Conservation (phyloP, 306 rosid genomes). For the Coriaria nepalensis region DNA sequence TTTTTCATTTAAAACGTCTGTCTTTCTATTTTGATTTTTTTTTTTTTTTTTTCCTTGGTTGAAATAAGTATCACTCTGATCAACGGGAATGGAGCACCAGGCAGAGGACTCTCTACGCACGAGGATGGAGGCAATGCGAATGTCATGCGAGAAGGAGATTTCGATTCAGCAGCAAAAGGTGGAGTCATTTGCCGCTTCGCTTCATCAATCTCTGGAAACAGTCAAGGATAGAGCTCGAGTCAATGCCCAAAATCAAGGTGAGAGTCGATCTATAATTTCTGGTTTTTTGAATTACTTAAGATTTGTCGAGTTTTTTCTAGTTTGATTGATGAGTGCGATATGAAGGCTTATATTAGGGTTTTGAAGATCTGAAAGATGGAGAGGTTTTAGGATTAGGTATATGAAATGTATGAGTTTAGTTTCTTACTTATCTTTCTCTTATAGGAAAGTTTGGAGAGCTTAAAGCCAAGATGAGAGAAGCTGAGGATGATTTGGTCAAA, state of each 20-base stretch:
- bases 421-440: background rate
- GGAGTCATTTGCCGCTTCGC: constrained; percentile 25
- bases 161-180: constrained; percentile 22
- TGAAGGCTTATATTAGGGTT: constrained; percentile 25
- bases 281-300: background rate
- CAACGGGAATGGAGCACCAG: constrained; percentile 17
- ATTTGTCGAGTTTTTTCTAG: background rate
- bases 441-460: constrained; percentile 18
- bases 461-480: constrained; percentile 48
- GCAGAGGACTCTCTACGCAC: constrained; percentile 17
- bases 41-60: too few species aligned
- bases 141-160: constrained; percentile 31
- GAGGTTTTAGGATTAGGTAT: background rate
- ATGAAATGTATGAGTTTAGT: background rate
- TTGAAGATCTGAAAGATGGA: background rate
- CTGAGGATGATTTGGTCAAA: constrained; percentile 76
- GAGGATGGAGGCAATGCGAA: constrained; percentile 31
- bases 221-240: constrained; percentile 22
- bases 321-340: constrained; percentile 1
- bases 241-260: constrained; percentile 40
- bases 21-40: too few species aligned
- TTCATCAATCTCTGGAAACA: constrained; percentile 27
- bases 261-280: constrained; percentile 1
- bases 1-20: too few species aligned
- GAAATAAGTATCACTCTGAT: background rate